phyloP scores from a whole-genome alignment of 139 green algal genomes.

The Closterium sp. region DNA sequence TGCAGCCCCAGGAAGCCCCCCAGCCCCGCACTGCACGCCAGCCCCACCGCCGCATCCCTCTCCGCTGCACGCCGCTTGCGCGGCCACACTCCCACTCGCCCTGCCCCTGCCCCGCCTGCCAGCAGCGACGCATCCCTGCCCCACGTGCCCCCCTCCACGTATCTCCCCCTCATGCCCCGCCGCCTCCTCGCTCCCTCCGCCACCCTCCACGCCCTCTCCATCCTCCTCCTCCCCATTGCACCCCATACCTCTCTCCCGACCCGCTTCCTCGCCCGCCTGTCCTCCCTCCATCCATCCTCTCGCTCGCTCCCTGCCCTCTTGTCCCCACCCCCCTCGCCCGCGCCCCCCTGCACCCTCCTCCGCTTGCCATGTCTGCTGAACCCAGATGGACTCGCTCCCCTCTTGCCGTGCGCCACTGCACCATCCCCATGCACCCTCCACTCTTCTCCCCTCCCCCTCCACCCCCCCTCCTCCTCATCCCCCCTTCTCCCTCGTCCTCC shows the following conservation, averaged over 20 bases:
- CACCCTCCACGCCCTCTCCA: neutral
- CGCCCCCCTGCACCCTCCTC: neutral
- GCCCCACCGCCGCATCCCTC: conserved; percentile 33
- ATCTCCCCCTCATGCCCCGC: neutral
- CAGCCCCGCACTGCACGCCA: conserved; percentile 10
- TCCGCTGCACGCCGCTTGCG: conserved; percentile 35
- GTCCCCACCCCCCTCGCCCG: neutral
- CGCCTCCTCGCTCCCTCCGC: neutral
- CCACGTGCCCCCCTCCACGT: neutral
- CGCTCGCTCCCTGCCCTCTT: neutral
- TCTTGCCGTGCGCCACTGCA: neutral
- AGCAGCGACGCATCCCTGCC: neutral
- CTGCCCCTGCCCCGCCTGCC: neutral
- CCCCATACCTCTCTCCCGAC: neutral
- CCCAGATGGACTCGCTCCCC: neutral
- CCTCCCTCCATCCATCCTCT: neutral
- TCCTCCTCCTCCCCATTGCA: neutral
- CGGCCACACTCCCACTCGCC: conserved; percentile 6
- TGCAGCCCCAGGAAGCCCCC: conserved; percentile 10
- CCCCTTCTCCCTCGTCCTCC: neutral
- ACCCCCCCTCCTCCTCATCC: neutral
- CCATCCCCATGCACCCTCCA: neutral
- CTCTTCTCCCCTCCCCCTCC: neutral
- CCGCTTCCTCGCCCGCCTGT: neutral
- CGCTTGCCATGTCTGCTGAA: neutral